Conservation (phyloP, 139 green algal genomes). For the Zygnema circumcarinatum region DNA sequence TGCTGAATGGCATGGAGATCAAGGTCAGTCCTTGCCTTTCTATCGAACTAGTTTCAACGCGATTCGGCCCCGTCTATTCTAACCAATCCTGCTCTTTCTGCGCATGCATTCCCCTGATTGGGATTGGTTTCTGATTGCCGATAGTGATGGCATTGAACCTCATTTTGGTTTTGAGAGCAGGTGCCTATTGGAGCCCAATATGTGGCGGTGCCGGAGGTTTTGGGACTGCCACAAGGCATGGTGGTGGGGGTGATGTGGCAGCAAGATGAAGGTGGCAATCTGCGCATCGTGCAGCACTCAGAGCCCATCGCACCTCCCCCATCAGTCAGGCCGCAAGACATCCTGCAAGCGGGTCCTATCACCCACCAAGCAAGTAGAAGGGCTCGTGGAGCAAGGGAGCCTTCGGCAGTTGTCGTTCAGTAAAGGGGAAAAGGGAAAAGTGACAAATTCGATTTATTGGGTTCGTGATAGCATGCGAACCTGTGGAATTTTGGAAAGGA, state of each 20-base stretch:
- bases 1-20: conserved; percentile 21
- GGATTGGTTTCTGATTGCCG: background rate
- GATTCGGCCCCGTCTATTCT: background rate
- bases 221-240: conserved; percentile 19
- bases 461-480: too few species aligned
- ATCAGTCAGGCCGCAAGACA: too few species aligned
- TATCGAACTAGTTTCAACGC: background rate
- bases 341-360: too few species aligned
- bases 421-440: too few species aligned
- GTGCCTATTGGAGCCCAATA: conserved; percentile 51
- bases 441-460: too few species aligned
- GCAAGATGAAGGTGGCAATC: conserved; percentile 40
- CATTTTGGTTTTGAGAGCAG: conserved; percentile 11
- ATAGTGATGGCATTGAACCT: background rate
- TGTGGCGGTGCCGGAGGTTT: conserved; percentile 11
- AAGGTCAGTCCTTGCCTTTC: background rate
- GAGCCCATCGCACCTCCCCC: conserved; percentile 10
- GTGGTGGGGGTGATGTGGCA: conserved; percentile 54
- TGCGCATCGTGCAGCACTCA: conserved; percentile 23
- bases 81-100: conserved; percentile 9
- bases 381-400: too few species aligned
- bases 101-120: too few species aligned
- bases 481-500: too few species aligned
- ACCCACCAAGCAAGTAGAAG: too few species aligned
- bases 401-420: too few species aligned